These are phyloP conservation scores for Yamadazyma mexicana DNA, from an alignment of 1,139 yeast genomes.

Conservation along the genomic window DNA sequence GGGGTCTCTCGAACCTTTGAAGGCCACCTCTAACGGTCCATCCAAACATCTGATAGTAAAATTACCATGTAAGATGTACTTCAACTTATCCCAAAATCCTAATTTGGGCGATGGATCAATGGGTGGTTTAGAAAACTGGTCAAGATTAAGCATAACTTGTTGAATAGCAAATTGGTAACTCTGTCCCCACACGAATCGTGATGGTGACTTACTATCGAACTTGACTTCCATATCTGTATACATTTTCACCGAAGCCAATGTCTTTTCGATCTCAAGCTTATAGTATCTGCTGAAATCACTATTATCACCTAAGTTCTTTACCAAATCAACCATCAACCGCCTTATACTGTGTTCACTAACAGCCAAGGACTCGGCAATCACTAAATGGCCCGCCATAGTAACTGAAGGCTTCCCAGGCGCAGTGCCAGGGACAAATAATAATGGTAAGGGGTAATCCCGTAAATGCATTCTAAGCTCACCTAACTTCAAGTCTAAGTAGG, in stretches of 20 bases:
- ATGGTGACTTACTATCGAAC: constrained; percentile 56
- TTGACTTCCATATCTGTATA: constrained; percentile 61
- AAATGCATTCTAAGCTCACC: constrained; percentile 55
- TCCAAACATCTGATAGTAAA: constrained; percentile 33
- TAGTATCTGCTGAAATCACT: constrained; percentile 47
- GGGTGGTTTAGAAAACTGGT: constrained; percentile 80
- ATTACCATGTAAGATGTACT: constrained; percentile 49
- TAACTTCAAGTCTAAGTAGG: constrained; percentile 47
- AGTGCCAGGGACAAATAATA: constrained; percentile 35
- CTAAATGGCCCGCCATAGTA: constrained; percentile 46
- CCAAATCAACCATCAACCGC: constrained; percentile 59
- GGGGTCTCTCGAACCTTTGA: constrained; percentile 49
- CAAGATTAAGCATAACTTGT: constrained; percentile 76
- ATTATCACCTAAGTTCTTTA: constrained; percentile 24
- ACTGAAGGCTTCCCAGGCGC: constrained; percentile 15
- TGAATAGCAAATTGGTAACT: constrained; percentile 84
- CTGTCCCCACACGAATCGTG: constrained; percentile 83
- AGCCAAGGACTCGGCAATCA: constrained; percentile 48
- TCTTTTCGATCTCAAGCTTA: constrained; percentile 67
- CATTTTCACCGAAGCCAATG: constrained; percentile 74
- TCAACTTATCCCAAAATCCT: constrained; percentile 62
- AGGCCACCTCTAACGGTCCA: constrained; percentile 52
- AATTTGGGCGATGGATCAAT: constrained; percentile 60
- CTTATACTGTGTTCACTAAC: constrained; percentile 50
- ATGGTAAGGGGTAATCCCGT: constrained; percentile 71